Evolutionary conservation across 192 early-diverging fungal genomes (phyloP), one percentile per base, ranked within the genome.

Genomic region (Backusella luteola): DNA sequence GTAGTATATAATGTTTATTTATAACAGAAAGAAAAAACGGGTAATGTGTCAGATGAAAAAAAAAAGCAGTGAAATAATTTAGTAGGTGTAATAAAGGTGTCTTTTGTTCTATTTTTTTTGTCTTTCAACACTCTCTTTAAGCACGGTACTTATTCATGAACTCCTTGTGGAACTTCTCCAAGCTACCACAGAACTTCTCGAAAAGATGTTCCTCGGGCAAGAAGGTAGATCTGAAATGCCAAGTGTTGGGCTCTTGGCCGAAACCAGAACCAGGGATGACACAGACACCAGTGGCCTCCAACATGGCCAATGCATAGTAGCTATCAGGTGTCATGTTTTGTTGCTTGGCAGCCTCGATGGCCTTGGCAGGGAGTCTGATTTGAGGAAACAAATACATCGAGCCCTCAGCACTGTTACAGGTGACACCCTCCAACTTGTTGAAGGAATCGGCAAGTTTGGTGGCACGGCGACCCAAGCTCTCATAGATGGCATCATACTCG

Each of bases 371-470:
- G 9, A 98, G 80, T 52, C 76, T 75, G 70, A 99, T 90, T 35
- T 79, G 85, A 17, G 98, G 98, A 90, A 98, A 98, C 71, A 97
- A 87, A 85, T 99, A 99, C 96, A 99, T 96, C 69, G 98, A 93
- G 2, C 32, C 98, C 80, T 95, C 89, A 1, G 97, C 95, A 70
- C 85, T 84, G 77, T 96, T 94, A 89, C 96, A 97, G 21, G 86
- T 89, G 75, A 95, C 90, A 29, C 92, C 93, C 80, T 94, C 93
- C 72, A 98, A 86, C 17, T 77, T 76, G 84, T 96, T 97, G 80
- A 97, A 96, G 12, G 89, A 92, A 2, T 78, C 81, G 26, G 92
- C 92, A 41, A 96, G 86, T 71, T 89, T 92, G 41, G 46, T 73
- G n/a, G 96, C 93, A 34, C 97, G 87, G 52, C 94, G 90, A 74